A percentile compares a stretch with the other conserved stretches of the same genome.
Conservation (phyloP, 345 rosid genomes). For the Salix dunnii region DNA sequence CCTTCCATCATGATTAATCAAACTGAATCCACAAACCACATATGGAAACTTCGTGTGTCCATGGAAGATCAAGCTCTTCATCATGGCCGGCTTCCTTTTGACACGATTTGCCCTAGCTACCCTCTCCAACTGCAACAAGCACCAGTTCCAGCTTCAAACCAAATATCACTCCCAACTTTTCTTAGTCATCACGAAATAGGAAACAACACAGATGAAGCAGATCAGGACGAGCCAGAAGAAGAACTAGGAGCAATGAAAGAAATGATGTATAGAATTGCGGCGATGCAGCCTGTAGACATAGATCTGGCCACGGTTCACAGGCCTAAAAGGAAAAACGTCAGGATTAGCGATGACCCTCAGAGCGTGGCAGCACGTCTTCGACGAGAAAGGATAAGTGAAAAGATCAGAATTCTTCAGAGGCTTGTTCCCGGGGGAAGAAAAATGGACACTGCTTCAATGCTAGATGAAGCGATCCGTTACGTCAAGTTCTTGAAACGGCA, state of each 20-base stretch:
- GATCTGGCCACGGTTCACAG: constrained; percentile 74
- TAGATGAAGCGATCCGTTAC: constrained; percentile 86
- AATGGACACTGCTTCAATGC: constrained; percentile 97
- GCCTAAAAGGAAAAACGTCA: constrained; percentile 78
- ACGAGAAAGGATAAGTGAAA: constrained; percentile 90
- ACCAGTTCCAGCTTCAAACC: constrained; percentile 3
- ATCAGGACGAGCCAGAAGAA: constrained; percentile 63
- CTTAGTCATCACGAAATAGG: constrained; percentile 14
- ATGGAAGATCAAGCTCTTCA: constrained; percentile 44
- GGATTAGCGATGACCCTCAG: constrained; percentile 94
- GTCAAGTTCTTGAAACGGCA: constrained; percentile 92
- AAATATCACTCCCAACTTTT: constrained; percentile 15
- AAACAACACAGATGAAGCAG: constrained; percentile 19
- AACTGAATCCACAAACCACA: constrained; percentile 41
- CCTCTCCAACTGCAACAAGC: constrained; percentile 28
- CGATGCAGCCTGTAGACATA: constrained; percentile 92
- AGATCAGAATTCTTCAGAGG: constrained; percentile 79
- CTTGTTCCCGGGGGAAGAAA: constrained; percentile 95
- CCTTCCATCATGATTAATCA: constrained; percentile 49
- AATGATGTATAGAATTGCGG: constrained; percentile 94
- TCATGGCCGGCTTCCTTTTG: constrained; percentile 6
- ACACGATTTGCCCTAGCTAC: constrained; percentile 28
- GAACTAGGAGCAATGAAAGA: constrained; percentile 91
- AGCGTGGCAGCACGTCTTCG: constrained; percentile 94
- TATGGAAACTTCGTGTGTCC: constrained; percentile 44